Evolutionary conservation across 805 yeast species (phyloP), one percentile per base, ranked within the genome.

Genomic region (Nakazawaea wickerhamii): DNA sequence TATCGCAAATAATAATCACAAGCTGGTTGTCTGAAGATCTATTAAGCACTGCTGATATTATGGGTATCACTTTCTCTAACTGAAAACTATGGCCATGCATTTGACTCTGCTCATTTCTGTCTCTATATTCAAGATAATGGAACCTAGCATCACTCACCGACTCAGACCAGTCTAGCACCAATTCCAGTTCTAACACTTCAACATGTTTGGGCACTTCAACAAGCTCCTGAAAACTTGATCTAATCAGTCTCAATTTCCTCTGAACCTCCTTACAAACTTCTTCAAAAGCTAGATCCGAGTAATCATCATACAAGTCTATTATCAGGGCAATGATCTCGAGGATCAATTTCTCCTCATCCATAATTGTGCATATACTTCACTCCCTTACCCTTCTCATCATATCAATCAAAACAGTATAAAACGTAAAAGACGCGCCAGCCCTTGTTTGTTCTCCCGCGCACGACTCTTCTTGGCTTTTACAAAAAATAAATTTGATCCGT

Each of bases 291-390:
- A 33, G n/a, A 11, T 34, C 8, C 10, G 39, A 34, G 18, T 41
- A 41, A 31, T 41, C 44, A 22, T 35, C 35, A 23, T 41, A 41
- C 7, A 41, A 22, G 26, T 35, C 23, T 22, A 27, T 26, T 4
- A 41, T 20, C 5, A 31, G 28, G 11, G 20, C 44, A 8, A 41
- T 34, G 22, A 35, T 22, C 17, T 40, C 37, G 4, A 40, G 5
- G 22, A 35, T 31, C 23, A 19, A 20, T 9, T 25, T 26, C 13
- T 32, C 38, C 17, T 33, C 34, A 20, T 40, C 38, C 38, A 40
- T 39, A 4, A 14, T 13, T 17, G 5, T 23, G 26, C 5, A 32
- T 8, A 21, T 13, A 4, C 31, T n/a, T 18, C 17, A n/a, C 5
- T 13, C 34, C 9, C 3, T 15, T 10, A 31, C 17, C 14, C 22